Evolutionary conservation across 1,284 basidiomycete species (phyloP).

Genomic region (Ceratobasidium sp.): DNA sequence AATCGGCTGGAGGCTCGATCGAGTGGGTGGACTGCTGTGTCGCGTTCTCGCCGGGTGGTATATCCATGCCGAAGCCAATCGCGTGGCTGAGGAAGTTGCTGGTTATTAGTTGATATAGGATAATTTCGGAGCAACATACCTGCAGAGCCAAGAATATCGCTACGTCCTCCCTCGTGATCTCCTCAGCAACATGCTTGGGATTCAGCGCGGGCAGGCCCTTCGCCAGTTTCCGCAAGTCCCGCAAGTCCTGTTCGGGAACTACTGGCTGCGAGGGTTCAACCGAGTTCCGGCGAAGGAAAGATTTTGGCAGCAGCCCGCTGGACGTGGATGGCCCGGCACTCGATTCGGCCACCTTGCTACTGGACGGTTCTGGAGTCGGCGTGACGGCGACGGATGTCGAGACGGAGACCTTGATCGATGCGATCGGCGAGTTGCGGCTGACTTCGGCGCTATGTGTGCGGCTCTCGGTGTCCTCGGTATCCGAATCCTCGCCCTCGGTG

Average conservation of each 20-base stretch:
- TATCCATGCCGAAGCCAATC: slow-evolving; percentile 84
- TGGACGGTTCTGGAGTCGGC: slow-evolving; percentile 56
- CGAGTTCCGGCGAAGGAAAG: slow-evolving; percentile 7
- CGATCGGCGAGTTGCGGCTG: not conserved
- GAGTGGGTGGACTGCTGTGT: slow-evolving; percentile 73
- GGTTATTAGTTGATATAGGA: too few relatives aligned
- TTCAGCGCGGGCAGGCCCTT: slow-evolving; percentile 69
- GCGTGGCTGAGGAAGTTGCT: slow-evolving; percentile 67
- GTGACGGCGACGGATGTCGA: slow-evolving; percentile 1
- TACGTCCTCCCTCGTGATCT: slow-evolving; percentile 77
- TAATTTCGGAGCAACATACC: slow-evolving; percentile 60
- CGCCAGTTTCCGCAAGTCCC: slow-evolving; percentile 72
- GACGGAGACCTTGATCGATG: slow-evolving; percentile 7
- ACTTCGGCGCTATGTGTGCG: slow-evolving; percentile 27
- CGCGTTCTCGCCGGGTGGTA: slow-evolving; percentile 71
- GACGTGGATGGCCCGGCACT: slow-evolving; percentile 62
- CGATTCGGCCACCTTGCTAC: slow-evolving; percentile 59
- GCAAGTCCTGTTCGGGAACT: slow-evolving; percentile 66
- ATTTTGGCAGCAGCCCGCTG: slow-evolving; percentile 65
- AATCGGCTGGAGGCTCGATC: slow-evolving; percentile 76
- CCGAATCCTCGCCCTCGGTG: slow-evolving; percentile 35
- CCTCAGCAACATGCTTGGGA: slow-evolving; percentile 76
- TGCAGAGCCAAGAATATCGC: slow-evolving; percentile 76
- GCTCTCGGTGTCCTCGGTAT: slow-evolving; percentile 36
- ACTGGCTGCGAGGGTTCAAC: not conserved